phyloP scores from a whole-genome alignment of 2,329 filamentous ascomycete species.

The Talaromyces piceae region DNA sequence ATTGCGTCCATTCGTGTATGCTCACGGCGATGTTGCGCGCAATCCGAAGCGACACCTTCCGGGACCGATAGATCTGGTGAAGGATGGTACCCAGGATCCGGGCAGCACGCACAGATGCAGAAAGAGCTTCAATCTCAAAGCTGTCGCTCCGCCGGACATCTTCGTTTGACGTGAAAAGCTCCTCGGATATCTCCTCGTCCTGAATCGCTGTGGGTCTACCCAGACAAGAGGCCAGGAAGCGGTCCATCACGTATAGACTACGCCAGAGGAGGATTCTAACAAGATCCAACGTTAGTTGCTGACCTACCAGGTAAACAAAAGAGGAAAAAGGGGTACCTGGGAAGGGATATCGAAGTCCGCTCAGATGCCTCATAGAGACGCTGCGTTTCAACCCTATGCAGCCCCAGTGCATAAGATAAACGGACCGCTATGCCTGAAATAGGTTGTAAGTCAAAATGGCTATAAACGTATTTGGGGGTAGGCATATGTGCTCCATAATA shows the following conservation, averaged over 20 bases:
- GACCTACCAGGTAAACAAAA: constrained; percentile 27
- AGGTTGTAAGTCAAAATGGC: constrained; percentile 14
- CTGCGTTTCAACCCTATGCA: constrained; percentile 54
- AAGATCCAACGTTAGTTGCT: constrained; percentile 16
- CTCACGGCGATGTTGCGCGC: constrained; percentile 52
- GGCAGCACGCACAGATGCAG: constrained; percentile 52
- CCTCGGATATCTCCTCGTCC: constrained; percentile 54
- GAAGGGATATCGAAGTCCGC: constrained; percentile 11
- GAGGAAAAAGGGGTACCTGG: constrained; percentile 21
- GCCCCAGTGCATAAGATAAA: constrained; percentile 54
- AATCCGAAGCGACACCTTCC: constrained; percentile 50
- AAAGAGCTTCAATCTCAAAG: constrained; percentile 39
- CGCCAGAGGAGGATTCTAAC: constrained; percentile 50
- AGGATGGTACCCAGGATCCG: constrained; percentile 53
- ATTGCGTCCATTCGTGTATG: constrained; percentile 47
- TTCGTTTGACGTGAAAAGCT: constrained; percentile 28
- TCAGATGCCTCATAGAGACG: constrained; percentile 19
- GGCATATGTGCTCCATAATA: too few relatives aligned
- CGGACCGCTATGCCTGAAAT: constrained; percentile 54
- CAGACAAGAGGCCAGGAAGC: constrained; percentile 55
- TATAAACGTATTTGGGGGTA: too few relatives aligned
- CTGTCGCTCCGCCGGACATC: constrained; percentile 14
- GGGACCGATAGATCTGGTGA: constrained; percentile 52
- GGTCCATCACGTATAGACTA: constrained; percentile 58
- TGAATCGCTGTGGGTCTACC: constrained; percentile 56